These are phyloP conservation scores for Botryotinia narcissicola DNA, from an alignment of 2,329 filamentous ascomycete genomes.

Conservation along the genomic window DNA sequence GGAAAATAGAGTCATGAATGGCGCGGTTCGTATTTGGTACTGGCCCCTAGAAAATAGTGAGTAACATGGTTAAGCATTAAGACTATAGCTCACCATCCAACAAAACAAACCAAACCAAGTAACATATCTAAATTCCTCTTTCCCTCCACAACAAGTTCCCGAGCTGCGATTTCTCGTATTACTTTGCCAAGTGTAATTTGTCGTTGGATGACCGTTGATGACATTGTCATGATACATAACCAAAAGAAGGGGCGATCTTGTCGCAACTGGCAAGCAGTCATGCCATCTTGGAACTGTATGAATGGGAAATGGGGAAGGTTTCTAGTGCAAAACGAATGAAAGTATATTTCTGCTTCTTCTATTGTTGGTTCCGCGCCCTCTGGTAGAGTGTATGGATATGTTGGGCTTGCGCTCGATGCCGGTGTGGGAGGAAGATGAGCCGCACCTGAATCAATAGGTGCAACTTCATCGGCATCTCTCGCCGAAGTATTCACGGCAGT, in stretches of 20 bases:
- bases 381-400: constrained; percentile 3
- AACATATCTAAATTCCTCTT: constrained; percentile 44
- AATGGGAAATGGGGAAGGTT: constrained; percentile 48
- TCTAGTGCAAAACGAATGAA: constrained; percentile 45
- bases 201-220: constrained; percentile 44
- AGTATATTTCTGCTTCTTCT: constrained; percentile 42
- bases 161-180: constrained; percentile 46
- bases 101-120: constrained; percentile 5
- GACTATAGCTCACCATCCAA: constrained; percentile 2
- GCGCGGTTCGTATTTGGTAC: constrained; percentile 3
- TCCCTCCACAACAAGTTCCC: constrained; percentile 47
- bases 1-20: constrained; percentile 6
- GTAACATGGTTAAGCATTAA: no score
- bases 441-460: not conserved
- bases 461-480: not conserved
- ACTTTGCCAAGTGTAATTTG: constrained; percentile 44
- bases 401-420: not conserved
- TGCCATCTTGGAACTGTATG: constrained; percentile 42
- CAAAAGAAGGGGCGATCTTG: constrained; percentile 49
- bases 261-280: constrained; percentile 43
- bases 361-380: constrained; percentile 26
- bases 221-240: constrained; percentile 49
- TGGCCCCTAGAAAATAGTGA: not conserved
- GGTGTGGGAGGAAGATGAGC: constrained; percentile 1
- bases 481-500: not conserved